phyloP scores from a whole-genome alignment of 1,284 basidiomycete genomes.

The Mycena citricolor region DNA sequence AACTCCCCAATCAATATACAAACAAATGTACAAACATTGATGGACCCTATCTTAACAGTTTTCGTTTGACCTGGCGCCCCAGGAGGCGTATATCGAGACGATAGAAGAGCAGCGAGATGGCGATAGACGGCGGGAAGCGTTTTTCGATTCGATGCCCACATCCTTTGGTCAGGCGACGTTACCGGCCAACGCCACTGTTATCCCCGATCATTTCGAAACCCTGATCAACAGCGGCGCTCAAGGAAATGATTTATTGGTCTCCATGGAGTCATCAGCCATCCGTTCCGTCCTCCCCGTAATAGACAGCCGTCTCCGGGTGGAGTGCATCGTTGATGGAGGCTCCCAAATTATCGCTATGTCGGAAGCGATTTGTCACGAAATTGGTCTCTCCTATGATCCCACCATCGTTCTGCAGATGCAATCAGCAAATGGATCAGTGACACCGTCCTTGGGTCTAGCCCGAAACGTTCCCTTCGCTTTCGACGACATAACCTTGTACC shows the following conservation, averaged over 20 bases:
- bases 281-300: conserved; percentile 9
- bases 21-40: no score
- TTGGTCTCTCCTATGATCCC: conserved; percentile 13
- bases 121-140: neutral
- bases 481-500: conserved; percentile 12
- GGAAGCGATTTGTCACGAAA: conserved; percentile 3
- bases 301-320: conserved; percentile 8
- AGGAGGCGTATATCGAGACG: neutral
- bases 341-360: conserved; percentile 19
- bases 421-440: conserved; percentile 11
- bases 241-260: conserved; percentile 2
- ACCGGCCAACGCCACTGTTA: conserved; percentile 4
- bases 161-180: no score
- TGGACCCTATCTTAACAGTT: no score
- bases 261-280: conserved; percentile 10
- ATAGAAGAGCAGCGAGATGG: neutral
- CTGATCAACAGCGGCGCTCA: conserved; percentile 1
- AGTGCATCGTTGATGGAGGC: conserved; percentile 15
- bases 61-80: neutral
- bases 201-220: conserved; percentile 4
- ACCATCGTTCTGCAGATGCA: conserved; percentile 18
- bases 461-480: conserved; percentile 9
- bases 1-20: no score
- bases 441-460: conserved; percentile 14
- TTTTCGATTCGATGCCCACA: conserved; percentile 6